Conservation (phyloP, 805 yeast species). For the Aciculoconidium aculeatum region DNA sequence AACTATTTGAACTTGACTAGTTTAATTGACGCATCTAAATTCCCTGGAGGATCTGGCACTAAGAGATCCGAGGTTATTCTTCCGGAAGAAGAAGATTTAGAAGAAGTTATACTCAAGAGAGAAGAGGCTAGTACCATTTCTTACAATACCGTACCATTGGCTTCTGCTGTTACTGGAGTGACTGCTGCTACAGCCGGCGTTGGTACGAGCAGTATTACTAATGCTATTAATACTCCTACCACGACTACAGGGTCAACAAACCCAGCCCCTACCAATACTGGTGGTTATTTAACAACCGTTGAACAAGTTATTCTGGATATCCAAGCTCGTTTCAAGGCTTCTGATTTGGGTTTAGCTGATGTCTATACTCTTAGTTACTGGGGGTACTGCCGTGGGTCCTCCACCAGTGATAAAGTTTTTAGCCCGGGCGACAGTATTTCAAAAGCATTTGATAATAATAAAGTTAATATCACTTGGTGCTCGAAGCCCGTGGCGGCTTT, state of each 20-base stretch:
- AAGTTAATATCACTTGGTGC: conserved; percentile 43
- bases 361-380: conserved; percentile 35
- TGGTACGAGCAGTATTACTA: background rate
- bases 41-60: conserved; percentile 2
- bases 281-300: conserved; percentile 8
- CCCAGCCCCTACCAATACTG: conserved; percentile 3
- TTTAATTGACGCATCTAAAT: conserved; percentile 15
- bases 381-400: conserved; percentile 38
- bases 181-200: conserved; percentile 6
- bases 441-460: conserved; percentile 18
- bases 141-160: conserved; percentile 1
- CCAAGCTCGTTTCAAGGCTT: conserved; percentile 15
- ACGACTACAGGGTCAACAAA: conserved; percentile 3
- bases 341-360: conserved; percentile 35
- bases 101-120: too few relatives aligned
- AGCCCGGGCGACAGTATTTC: conserved; percentile 5
- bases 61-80: too few relatives aligned
- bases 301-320: conserved; percentile 17
- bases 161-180: conserved; percentile 2
- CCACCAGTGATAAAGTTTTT: conserved; percentile 1
- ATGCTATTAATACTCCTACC: too few relatives aligned
- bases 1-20: conserved; percentile 26
- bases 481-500: conserved; percentile 49
- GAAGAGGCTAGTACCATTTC: conserved; percentile 1
- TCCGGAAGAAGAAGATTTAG: too few relatives aligned